A percentile compares a stretch with the other conserved stretches of the same genome.
These are phyloP conservation scores for Trifolium pratense DNA, from an alignment of 306 rosid genomes.

Conservation along the genomic window DNA sequence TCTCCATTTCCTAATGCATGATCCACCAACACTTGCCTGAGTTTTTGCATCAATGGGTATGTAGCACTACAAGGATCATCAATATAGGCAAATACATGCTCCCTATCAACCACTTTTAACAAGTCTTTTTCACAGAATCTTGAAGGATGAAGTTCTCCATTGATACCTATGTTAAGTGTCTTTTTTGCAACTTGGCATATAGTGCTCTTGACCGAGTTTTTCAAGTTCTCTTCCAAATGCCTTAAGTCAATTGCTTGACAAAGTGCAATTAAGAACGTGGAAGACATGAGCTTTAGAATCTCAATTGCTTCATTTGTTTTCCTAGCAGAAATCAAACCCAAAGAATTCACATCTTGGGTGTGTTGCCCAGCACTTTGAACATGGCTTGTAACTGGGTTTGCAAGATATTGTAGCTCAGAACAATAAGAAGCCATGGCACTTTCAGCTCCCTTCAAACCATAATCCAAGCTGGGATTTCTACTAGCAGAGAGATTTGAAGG, in stretches of 20 bases:
- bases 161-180: background rate
- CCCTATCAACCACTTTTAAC: background rate
- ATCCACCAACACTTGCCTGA: background rate
- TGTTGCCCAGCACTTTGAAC: background rate
- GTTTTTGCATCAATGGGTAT: background rate
- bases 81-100: background rate
- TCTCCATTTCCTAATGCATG: background rate
- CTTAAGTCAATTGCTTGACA: background rate
- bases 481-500: slow-evolving; percentile 4
- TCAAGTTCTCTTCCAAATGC: background rate
- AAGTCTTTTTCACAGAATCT: background rate
- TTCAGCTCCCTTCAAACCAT: slow-evolving; percentile 84
- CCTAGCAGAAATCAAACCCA: background rate
- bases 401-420: slow-evolving; percentile 32
- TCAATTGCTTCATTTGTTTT: background rate
- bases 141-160: background rate
- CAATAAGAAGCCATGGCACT: slow-evolving; percentile 60
- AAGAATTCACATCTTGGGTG: background rate
- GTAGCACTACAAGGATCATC: background rate
- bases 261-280: background rate
- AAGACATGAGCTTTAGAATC: background rate
- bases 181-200: background rate
- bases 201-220: background rate
- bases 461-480: slow-evolving; percentile 86
- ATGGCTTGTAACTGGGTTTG: background rate